Evolutionary conservation across 768 basidiomycete genomes (phyloP), one percentile per base, ranked within the genome.

Genomic region (Kwoniella mangroviensis): DNA sequence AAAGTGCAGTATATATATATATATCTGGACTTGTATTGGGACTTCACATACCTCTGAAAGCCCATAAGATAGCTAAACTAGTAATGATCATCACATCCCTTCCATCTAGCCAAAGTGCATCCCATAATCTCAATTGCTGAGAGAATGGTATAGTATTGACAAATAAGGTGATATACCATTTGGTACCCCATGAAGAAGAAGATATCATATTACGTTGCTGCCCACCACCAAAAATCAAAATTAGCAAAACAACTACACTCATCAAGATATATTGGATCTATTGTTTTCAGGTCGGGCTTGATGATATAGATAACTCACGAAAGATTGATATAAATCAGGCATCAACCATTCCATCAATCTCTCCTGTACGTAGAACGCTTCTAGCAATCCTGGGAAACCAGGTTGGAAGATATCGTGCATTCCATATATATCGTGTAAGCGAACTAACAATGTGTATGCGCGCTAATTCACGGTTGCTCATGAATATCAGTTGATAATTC

Each of bases 151-250:
- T 90, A 0, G 92, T 92, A 80, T 96, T 97, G 60, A 94, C 89
- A 79, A 98, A 99, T 15, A 98, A 86, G 2, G 97, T 98, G 83
- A 99, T 98, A 81, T 98, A 99, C 97, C 97, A 98, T 83, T 98
- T 98, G 1, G 96, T 98, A 28, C 94, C 94, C 84, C 96, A 99
- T 21, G 93, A 89, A 34, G 94, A 95, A 13, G 93, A 94, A 9
- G 92, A 92, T 68, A 99, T 91, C 88, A 88, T 91, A 76, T 98
- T 90, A 76, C 88, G 90, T 84, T 89, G 88, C 86, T 87, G 65
- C 22, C 21, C 34, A 34, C 34, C 34, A 34, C 34, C 34, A 1
- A 34, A 34, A 34, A 7, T 34, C 34, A 34, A 34, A 7, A 34
- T 54, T 15, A 24, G 40, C 15, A 49, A 24, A 34, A 34, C 34